These are phyloP conservation scores for Hypoxylon rubiginosum DNA, from an alignment of 2,329 filamentous ascomycete species.

Conservation along the genomic window DNA sequence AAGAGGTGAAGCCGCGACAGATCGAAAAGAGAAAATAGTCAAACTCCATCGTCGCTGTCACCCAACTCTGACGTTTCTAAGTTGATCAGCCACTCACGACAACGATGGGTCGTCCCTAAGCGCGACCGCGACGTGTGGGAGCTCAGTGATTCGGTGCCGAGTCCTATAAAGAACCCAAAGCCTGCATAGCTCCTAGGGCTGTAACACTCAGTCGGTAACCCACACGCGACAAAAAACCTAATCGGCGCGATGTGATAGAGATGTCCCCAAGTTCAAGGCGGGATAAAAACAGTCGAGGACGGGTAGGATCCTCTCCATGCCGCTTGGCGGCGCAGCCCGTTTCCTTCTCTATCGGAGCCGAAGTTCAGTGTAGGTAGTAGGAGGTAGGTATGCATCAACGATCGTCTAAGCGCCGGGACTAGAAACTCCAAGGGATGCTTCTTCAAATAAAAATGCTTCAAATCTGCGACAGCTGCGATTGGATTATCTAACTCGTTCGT, in stretches of 20 bases:
- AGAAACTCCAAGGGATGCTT: constrained; percentile 9
- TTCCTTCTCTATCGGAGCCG: constrained; percentile 20
- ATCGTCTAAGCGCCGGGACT: constrained; percentile 39
- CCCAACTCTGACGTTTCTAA: constrained; percentile 36
- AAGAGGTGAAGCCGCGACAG: constrained; percentile 27
- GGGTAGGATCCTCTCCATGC: constrained; percentile 36
- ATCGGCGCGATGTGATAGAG: constrained; percentile 24
- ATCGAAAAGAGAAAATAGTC: constrained; percentile 19
- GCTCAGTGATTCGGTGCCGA: constrained; percentile 35
- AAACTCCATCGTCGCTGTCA: constrained; percentile 27
- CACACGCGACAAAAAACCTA: constrained; percentile 10
- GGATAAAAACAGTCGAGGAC: constrained; percentile 39
- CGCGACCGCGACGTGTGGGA: constrained; percentile 20
- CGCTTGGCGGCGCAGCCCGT: constrained; percentile 34
- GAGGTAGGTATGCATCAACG: constrained; percentile 16
- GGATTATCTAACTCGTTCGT: constrained; percentile 28
- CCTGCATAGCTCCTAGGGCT: constrained; percentile 31
- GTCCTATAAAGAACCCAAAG: constrained; percentile 24
- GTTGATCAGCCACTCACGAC: constrained; percentile 35
- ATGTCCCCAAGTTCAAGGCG: constrained; percentile 14
- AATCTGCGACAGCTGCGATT: constrained; percentile 22
- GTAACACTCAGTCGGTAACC: constrained; percentile 26
- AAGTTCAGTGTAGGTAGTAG: not conserved
- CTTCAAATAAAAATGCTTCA: constrained; percentile 9
- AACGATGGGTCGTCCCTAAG: constrained; percentile 22